Base-by-base conservation (phyloP, 2,329 filamentous ascomycete genomes). In the Fusarium sp. region DNA sequence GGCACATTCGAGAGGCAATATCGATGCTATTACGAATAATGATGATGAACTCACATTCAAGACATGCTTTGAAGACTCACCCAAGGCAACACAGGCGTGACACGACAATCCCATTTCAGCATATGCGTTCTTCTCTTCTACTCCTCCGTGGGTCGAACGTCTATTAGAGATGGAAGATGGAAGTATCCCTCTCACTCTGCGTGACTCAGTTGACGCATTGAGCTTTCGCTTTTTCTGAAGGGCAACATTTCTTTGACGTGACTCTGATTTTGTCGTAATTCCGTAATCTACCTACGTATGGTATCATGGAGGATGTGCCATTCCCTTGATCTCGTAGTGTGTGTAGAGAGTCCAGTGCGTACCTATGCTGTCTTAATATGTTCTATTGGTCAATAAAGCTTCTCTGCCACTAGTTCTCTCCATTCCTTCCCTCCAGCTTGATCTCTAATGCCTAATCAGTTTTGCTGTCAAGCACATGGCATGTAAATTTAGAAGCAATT, bases 111-210 rank as follows among this genome's bases (percentile, higher is more conserved):
- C 85, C 85, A 88, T 87, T 85, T 85, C 81, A 88, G 86, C 86
- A 88, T 88, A 88, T 88, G 80, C 86, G 85, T 86, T 86, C 85
- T 83, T 81, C 82, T 78, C 80, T 80, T 81, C 78, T 75, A 77
- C 84, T 86, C 82, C 80, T 82, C 86, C 85, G 79, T 88, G 86
- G 85, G 85, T 85, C 83, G 85, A 85, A 86, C 82, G 86, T 85
- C 86, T 88, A 88, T 85, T 84, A 85, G 81, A 83, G 82, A 84
- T 88, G 87, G 87, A 85, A 88, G 84, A 88, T 84, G 70, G 75
- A 87, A 76, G 81, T 70, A 78, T 81, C 85, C 86, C 87, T 84
- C 82, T 86, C 85, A 88, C 86, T 88, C 86, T 88, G 86, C 85
- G 81, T 81, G 74, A 76, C 84, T 85, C 79, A 82, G 70, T 82